Evolutionary conservation across 2,329 filamentous ascomycete species (phyloP).

Genomic region (Ustulina deusta): DNA sequence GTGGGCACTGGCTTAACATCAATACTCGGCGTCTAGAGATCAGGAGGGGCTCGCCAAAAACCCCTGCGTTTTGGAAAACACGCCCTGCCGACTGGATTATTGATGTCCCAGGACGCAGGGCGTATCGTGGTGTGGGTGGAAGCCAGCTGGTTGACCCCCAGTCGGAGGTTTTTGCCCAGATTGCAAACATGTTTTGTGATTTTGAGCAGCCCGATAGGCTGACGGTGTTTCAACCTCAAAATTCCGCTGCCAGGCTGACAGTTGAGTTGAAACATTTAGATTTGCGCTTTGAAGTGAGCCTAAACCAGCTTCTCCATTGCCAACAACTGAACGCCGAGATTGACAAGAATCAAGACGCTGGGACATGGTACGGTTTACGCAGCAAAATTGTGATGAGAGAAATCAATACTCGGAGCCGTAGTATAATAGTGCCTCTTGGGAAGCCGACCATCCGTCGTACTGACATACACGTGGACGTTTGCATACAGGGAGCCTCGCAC

Average conservation of each 20-base stretch:
- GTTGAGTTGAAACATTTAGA: conserved; percentile 67
- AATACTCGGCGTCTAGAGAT: conserved; percentile 60
- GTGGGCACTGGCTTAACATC: conserved; percentile 71
- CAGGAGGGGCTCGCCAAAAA: conserved; percentile 51
- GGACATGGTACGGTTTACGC: conserved; percentile 69
- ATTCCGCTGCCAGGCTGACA: conserved; percentile 43
- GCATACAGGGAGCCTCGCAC: background rate
- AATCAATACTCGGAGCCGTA: conserved; percentile 56
- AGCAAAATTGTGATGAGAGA: conserved; percentile 70
- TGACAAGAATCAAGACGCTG: conserved; percentile 68
- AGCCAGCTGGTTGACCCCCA: conserved; percentile 62
- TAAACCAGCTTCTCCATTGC: conserved; percentile 57
- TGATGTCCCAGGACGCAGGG: conserved; percentile 45
- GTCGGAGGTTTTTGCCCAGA: conserved; percentile 54
- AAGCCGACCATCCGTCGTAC: conserved; percentile 42
- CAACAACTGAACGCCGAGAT: conserved; percentile 64
- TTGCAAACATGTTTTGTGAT: conserved; percentile 59
- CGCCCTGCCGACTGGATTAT: conserved; percentile 53
- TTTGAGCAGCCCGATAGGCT: conserved; percentile 63
- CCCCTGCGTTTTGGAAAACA: conserved; percentile 51
- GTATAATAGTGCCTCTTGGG: conserved; percentile 67
- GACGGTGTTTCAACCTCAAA: conserved; percentile 60
- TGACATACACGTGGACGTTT: conserved; percentile 41
- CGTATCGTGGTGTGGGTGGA: conserved; percentile 34
- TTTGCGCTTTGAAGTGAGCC: conserved; percentile 65